phyloP scores from a whole-genome alignment of 2,329 filamentous ascomycete species.

The Ophiognomonia clavigignenti-juglandacearum region DNA sequence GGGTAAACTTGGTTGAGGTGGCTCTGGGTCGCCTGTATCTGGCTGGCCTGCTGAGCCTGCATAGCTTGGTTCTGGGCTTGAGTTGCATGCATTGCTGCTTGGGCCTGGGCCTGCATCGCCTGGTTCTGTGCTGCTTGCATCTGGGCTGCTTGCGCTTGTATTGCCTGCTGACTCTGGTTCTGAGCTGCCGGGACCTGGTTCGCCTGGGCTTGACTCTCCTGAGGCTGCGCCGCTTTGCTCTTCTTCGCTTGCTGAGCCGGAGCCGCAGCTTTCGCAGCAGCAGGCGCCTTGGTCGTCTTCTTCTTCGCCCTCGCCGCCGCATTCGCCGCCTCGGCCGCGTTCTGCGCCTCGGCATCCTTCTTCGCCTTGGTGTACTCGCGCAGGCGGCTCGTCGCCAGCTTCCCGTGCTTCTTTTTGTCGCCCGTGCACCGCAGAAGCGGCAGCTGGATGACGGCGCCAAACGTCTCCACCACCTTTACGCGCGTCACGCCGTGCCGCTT shows the following conservation, averaged over 20 bases:
- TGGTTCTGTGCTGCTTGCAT: too few species aligned
- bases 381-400: constrained; percentile 34
- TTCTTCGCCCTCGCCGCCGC: neutral
- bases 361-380: constrained; percentile 39
- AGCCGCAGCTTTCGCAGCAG: neutral
- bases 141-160: neutral
- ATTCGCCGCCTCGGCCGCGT: too few species aligned
- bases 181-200: constrained; percentile 1
- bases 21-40: too few species aligned
- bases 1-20: neutral
- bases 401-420: constrained; percentile 37
- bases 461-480: constrained; percentile 41
- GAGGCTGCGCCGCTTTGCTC: neutral
- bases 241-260: neutral
- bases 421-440: constrained; percentile 40
- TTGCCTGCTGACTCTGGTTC: neutral
- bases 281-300: too few species aligned
- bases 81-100: too few species aligned
- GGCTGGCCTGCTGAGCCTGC: too few species aligned
- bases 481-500: constrained; percentile 36
- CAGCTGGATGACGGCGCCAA: constrained; percentile 42
- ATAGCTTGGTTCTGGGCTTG: too few species aligned
- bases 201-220: neutral
- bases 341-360: constrained; percentile 21
- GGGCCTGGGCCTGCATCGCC: too few species aligned